These are phyloP conservation scores for Nicotiana knightiana DNA, from an alignment of 257 asterid genomes.

Conservation along the genomic window DNA sequence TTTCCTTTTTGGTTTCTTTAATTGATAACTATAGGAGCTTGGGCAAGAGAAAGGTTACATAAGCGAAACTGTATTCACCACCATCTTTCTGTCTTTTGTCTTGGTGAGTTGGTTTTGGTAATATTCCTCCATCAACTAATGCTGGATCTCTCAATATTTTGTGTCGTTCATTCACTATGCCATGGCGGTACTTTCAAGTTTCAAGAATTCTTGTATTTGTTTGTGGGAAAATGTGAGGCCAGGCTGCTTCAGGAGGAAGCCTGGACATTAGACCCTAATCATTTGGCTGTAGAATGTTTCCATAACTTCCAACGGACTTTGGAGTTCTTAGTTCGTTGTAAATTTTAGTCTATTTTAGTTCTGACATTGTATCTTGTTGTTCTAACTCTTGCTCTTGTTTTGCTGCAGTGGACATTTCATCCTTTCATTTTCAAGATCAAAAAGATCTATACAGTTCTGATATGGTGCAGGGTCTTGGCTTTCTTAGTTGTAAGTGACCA, in stretches of 20 bases:
- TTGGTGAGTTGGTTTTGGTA: constrained; percentile 49
- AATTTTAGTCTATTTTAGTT: not conserved
- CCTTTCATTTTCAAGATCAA: constrained; percentile 87
- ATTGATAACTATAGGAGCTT: constrained; percentile 56
- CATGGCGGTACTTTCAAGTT: too few relatives aligned
- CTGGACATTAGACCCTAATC: too few relatives aligned
- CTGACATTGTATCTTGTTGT: not conserved
- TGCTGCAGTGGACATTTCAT: constrained; percentile 93
- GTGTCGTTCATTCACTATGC: not conserved
- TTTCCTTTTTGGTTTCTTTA: constrained; percentile 15
- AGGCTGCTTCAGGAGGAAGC: too few relatives aligned
- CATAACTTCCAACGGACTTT: not conserved
- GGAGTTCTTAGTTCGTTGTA: not conserved
- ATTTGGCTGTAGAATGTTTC: not conserved
- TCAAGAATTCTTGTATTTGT: not conserved
- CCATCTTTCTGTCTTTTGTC: constrained; percentile 65
- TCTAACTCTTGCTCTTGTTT: constrained; percentile 11
- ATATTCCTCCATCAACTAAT: not conserved
- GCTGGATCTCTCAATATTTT: not conserved
- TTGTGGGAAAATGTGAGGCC: not conserved
- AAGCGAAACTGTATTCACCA: constrained; percentile 81
- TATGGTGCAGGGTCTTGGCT: constrained; percentile 97
- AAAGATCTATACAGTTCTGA: constrained; percentile 86
- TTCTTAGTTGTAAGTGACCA: constrained; percentile 71
- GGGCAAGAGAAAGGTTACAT: constrained; percentile 78